Evolutionary conservation across 192 early-diverging fungal species (phyloP).

Genomic region (Haplosporangium gracile): DNA sequence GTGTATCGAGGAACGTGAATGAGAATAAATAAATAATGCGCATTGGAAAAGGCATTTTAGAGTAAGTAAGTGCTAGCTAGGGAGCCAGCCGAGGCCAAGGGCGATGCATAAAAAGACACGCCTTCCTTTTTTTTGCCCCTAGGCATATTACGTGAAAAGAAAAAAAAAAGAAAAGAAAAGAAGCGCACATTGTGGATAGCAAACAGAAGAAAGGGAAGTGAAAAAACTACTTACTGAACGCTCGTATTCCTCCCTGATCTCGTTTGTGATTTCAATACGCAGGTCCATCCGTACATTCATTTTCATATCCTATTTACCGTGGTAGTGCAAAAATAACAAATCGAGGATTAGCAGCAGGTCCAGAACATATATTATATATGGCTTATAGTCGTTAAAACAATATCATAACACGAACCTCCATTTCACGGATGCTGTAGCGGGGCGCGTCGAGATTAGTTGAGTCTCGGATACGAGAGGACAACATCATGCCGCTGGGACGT

Average conservation of each 20-base stretch:
- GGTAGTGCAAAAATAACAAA: not conserved
- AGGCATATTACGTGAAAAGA: not conserved
- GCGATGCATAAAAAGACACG: not conserved
- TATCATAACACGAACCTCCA: constrained; percentile 22
- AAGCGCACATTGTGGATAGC: not conserved
- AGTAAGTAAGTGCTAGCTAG: not conserved
- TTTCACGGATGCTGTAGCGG: constrained; percentile 51
- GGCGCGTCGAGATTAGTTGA: constrained; percentile 55
- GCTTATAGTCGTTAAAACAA: not conserved
- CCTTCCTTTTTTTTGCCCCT: not conserved
- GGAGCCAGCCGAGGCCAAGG: not conserved
- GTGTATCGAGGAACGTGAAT: too few relatives aligned
- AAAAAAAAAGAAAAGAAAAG: not conserved
- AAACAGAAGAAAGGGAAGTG: not conserved
- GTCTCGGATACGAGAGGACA: constrained; percentile 52
- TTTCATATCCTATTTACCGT: constrained; percentile 46
- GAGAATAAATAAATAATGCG: too few relatives aligned
- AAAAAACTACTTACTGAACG: constrained; percentile 24
- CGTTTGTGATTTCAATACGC: constrained; percentile 55
- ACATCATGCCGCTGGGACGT: constrained; percentile 41
- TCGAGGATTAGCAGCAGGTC: not conserved
- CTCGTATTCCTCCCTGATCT: constrained; percentile 55
- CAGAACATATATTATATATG: not conserved
- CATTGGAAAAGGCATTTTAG: not conserved
- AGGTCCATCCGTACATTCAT: constrained; percentile 53